These are phyloP conservation scores for Mycena albidolilacea DNA, from an alignment of 768 basidiomycete genomes.

Conservation along the genomic window DNA sequence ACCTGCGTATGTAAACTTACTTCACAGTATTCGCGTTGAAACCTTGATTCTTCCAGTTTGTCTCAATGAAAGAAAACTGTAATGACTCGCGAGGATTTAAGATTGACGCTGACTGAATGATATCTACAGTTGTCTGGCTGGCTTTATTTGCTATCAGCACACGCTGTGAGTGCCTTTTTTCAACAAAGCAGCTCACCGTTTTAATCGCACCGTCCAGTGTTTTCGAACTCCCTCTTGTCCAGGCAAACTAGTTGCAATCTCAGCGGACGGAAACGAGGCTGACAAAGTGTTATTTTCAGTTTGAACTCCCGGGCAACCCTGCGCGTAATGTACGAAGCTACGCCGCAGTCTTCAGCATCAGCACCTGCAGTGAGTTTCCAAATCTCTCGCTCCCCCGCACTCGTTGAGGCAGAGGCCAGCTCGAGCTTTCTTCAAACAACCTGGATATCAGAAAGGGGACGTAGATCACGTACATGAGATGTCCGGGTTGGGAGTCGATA, in stretches of 20 bases:
- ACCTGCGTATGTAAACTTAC: neutral
- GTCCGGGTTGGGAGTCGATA: too few relatives aligned
- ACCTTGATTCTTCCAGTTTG: constrained; percentile 1
- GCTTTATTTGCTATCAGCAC: constrained; percentile 8
- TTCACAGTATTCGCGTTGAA: neutral
- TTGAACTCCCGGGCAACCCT: constrained; percentile 9
- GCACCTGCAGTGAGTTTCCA: constrained; percentile 9
- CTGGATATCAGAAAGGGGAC: too few relatives aligned
- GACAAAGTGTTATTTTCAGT: neutral
- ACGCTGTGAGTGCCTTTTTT: constrained; percentile 1
- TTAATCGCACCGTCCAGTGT: neutral
- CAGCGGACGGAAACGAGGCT: neutral
- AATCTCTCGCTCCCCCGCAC: neutral
- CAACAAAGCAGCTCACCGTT: neutral
- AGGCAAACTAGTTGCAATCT: neutral
- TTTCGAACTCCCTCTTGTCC: constrained; percentile 12
- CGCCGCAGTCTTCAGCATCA: neutral
- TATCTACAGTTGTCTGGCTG: neutral
- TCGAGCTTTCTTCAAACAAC: too few relatives aligned
- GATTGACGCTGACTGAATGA: neutral
- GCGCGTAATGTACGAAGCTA: constrained; percentile 1
- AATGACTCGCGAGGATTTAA: neutral
- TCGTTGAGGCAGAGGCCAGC: neutral
- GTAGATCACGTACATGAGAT: too few relatives aligned
- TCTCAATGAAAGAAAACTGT: constrained; percentile 3